These are phyloP conservation scores for Rhodotorula sp. DNA, from an alignment of 1,284 basidiomycete species.

Conservation along the genomic window DNA sequence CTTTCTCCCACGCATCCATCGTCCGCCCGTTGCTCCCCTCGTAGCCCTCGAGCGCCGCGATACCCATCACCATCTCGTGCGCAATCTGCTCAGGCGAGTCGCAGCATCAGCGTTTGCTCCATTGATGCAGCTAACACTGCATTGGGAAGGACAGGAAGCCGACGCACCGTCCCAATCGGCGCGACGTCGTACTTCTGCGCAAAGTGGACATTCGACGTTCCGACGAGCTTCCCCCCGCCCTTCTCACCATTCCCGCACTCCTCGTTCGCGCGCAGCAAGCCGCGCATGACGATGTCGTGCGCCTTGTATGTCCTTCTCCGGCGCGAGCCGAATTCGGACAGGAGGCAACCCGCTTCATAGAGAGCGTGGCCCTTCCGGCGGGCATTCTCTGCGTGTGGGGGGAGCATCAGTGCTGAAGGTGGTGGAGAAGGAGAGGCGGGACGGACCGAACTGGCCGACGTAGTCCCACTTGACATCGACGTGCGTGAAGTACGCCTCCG, in stretches of 20 bases:
- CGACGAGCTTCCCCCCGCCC: constrained; percentile 65
- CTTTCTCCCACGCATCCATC: constrained; percentile 78
- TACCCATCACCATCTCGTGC: constrained; percentile 88
- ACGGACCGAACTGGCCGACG: constrained; percentile 70
- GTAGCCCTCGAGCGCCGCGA: constrained; percentile 81
- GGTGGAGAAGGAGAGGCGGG: no score
- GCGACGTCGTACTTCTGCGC: constrained; percentile 70
- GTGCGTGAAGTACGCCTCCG: constrained; percentile 60
- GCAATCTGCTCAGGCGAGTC: constrained; percentile 30
- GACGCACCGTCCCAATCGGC: constrained; percentile 56
- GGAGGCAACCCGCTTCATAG: constrained; percentile 68
- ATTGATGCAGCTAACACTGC: no score
- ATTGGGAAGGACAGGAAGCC: not conserved
- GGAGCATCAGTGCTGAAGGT: not conserved
- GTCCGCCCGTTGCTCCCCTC: constrained; percentile 70
- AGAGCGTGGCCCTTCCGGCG: constrained; percentile 70
- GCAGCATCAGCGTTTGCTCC: no score
- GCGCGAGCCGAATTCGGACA: constrained; percentile 93
- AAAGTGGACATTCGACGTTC: constrained; percentile 86
- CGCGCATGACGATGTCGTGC: constrained; percentile 77
- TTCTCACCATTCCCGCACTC: constrained; percentile 52
- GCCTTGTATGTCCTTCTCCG: constrained; percentile 75
- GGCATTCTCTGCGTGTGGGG: constrained; percentile 57
- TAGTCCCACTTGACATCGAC: constrained; percentile 81
- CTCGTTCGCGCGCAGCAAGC: constrained; percentile 67